Evolutionary conservation across 2,329 filamentous ascomycete genomes (phyloP).

Genomic region (Fusarium sp.): DNA sequence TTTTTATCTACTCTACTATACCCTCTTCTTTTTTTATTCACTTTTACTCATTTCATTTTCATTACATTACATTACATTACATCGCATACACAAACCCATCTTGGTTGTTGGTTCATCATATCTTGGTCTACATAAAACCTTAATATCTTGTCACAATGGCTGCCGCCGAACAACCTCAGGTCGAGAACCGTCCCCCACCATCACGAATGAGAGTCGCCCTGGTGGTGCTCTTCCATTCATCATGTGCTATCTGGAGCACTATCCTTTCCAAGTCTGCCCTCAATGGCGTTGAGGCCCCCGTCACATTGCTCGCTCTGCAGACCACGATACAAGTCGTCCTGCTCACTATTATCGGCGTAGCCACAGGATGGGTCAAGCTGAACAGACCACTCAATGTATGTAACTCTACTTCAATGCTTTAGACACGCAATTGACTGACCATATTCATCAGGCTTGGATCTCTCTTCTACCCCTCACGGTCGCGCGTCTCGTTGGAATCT

Average conservation of each 20-base stretch:
- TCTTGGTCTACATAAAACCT: background rate
- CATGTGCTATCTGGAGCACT: slow-evolving; percentile 44
- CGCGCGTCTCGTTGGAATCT: slow-evolving; percentile 41
- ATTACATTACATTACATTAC: background rate
- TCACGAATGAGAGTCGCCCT: slow-evolving; percentile 37
- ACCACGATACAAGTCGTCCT: slow-evolving; percentile 41
- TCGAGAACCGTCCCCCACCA: slow-evolving; percentile 30
- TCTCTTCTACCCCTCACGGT: slow-evolving; percentile 41
- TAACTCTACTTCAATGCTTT: background rate
- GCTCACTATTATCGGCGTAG: slow-evolving; percentile 36
- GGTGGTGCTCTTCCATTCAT: slow-evolving; percentile 43
- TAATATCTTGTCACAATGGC: slow-evolving; percentile 32
- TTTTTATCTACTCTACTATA: slow-evolving; percentile 11
- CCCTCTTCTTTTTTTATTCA: background rate
- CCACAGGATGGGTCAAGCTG: slow-evolving; percentile 43
- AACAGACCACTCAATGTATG: slow-evolving; percentile 36
- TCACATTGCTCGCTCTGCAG: slow-evolving; percentile 42
- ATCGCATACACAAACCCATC: background rate
- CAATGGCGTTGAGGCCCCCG: slow-evolving; percentile 42
- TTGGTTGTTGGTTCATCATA: background rate
- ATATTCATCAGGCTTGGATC: slow-evolving; percentile 34
- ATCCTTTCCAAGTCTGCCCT: slow-evolving; percentile 44
- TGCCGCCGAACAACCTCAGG: slow-evolving; percentile 29
- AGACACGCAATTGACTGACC: background rate
- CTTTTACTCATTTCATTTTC: background rate